A percentile compares a stretch with the other conserved stretches of the same genome.
Evolutionary conservation across 2,329 filamentous ascomycete genomes (phyloP).

Genomic region (Trichophaea hybrida): DNA sequence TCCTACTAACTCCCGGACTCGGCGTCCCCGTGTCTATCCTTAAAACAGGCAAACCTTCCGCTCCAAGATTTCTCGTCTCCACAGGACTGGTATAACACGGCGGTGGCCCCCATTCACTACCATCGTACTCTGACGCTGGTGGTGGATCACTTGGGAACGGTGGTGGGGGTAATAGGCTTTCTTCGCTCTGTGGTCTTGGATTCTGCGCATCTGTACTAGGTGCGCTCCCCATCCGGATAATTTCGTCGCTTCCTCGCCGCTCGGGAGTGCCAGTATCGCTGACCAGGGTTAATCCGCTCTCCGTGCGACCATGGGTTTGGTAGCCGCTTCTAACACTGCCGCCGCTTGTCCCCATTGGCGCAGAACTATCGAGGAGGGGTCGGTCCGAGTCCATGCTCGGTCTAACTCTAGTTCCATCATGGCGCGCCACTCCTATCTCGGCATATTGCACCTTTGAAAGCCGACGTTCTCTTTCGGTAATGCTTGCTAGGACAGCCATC

Average conservation of each 20-base stretch:
- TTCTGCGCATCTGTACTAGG: conserved; percentile 9
- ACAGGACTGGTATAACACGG: conserved; percentile 15
- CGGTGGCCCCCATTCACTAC: conserved; percentile 12
- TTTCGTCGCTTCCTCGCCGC: conserved; percentile 15
- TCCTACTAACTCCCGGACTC: neutral
- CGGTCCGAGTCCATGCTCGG: conserved; percentile 56
- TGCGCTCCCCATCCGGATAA: conserved; percentile 1
- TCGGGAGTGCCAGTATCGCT: conserved; percentile 4
- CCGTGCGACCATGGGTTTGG: conserved; percentile 28
- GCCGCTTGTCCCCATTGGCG: conserved; percentile 33
- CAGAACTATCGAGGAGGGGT: conserved; percentile 57
- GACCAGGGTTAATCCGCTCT: neutral
- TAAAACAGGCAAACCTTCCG: conserved; percentile 14
- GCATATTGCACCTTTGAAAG: conserved; percentile 65
- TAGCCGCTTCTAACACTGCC: conserved; percentile 14
- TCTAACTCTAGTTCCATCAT: conserved; percentile 61
- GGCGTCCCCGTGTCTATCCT: conserved; percentile 11
- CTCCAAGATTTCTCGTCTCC: neutral
- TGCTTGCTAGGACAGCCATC: conserved; percentile 25
- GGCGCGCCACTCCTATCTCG: conserved; percentile 58
- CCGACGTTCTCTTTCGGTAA: conserved; percentile 50
- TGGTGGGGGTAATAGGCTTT: neutral
- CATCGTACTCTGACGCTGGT: conserved; percentile 15
- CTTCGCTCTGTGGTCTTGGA: neutral
- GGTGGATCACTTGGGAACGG: neutral